These are phyloP conservation scores for Trifolium repens DNA, from an alignment of 306 rosid species.

Conservation along the genomic window DNA sequence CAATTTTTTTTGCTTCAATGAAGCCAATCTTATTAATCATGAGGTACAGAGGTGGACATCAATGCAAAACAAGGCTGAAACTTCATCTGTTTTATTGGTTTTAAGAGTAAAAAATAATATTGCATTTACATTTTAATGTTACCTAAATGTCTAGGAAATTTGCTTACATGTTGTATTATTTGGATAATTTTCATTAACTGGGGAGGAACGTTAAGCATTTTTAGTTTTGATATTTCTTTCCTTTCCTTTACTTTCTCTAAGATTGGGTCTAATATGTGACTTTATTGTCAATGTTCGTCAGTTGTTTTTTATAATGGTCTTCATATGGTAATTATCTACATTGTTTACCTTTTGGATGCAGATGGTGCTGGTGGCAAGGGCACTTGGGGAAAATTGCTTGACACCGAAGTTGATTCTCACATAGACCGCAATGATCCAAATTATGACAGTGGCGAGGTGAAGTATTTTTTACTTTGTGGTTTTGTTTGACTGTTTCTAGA, in stretches of 20 bases:
- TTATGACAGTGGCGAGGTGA: constrained; percentile 57
- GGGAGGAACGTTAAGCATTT: not conserved
- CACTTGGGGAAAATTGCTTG: constrained; percentile 56
- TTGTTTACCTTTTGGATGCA: constrained; percentile 27
- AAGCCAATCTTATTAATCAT: not conserved
- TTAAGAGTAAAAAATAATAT: not conserved
- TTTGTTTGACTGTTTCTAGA: constrained; percentile 12
- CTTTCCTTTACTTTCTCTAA: not conserved
- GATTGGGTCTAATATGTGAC: constrained; percentile 18
- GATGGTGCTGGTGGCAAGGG: constrained; percentile 62
- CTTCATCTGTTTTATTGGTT: not conserved
- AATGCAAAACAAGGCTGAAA: not conserved
- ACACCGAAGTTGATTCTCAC: constrained; percentile 46
- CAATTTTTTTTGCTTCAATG: not conserved
- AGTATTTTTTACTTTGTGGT: not conserved
- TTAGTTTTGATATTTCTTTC: not conserved
- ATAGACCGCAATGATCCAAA: constrained; percentile 54
- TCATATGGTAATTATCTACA: not conserved
- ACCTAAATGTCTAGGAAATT: not conserved
- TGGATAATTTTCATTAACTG: not conserved
- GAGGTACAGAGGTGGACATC: constrained; percentile 6
- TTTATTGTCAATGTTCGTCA: not conserved
- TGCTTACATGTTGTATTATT: not conserved
- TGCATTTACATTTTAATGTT: constrained; percentile 11
- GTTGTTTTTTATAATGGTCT: not conserved